Base-by-base conservation (phyloP, 1,139 yeast genomes). In the Blastobotrys apis region DNA sequence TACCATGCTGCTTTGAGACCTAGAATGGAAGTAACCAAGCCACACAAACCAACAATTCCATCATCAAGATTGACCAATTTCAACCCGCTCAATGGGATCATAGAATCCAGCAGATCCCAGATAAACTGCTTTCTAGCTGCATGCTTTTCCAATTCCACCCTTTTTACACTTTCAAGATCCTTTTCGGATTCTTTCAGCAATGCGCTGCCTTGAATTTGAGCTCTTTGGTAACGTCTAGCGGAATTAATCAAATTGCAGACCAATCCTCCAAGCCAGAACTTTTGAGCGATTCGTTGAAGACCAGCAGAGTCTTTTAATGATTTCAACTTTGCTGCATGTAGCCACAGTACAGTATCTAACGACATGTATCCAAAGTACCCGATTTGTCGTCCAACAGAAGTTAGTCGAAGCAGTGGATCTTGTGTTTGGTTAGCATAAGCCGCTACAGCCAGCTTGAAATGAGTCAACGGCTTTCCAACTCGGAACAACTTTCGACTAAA, bases 1-100 rank as follows among this genome's bases (percentile, higher is more conserved):
- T 41, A 45, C 92, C 92, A 90, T 53, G 84, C 68, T 56, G 85
- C 88, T 60, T 74, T 76, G 50, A 86, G 72, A 32, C 95, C 96
- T 67, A 88, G 71, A 46, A 81, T 50, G 34, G 95, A 83, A 26
- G 97, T 87, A 50, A 85, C 69, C 27, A 84, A 74, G 64, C 97
- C 97, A 38, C 94, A 90, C 52, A 82, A 69, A 41, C 95, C 97
- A 45, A 87, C 77, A 41, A 82, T 74, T 41, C 95, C 94, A 57
- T 90, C 97, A 62, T 82, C 80, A 15, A 48, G 36, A 56, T 76
- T 71, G 57, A 84, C 70, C 65, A 72, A 67, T 49, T 77, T 73
- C 65, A 86, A 74, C 41, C 81, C 76, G 63, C 84, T 80, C 61
- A 82, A 69, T 21, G 94, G 95, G 58, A 88, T 81, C 54, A 84